Conservation (phyloP, 495 filamentous ascomycete genomes). For the Penicillium turbatum region DNA sequence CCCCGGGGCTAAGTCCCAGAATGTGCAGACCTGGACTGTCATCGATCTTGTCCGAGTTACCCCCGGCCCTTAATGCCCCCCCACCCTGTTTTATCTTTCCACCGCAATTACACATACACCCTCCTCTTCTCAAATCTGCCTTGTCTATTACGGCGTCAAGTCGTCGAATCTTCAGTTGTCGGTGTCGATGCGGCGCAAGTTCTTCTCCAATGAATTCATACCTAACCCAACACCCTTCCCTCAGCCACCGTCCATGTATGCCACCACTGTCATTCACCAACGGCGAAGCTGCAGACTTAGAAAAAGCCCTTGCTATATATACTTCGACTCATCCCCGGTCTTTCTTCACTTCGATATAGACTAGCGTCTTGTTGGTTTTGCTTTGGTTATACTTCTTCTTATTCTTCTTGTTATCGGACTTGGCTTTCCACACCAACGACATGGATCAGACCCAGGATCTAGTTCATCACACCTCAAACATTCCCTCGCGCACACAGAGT, state of each 20-base stretch:
- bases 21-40: constrained; percentile 31
- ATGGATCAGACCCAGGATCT: constrained; percentile 16
- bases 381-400: constrained; percentile 2
- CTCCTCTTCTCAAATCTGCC: constrained; percentile 33
- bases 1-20: constrained; percentile 35
- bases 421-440: neutral
- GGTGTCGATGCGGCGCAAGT: constrained; percentile 24
- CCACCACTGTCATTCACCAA: constrained; percentile 16
- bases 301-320: constrained; percentile 21
- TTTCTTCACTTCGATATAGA: constrained; percentile 11
- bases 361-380: constrained; percentile 9
- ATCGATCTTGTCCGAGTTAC: constrained; percentile 29
- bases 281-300: constrained; percentile 23
- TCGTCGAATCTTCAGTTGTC: constrained; percentile 20
- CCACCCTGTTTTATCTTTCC: constrained; percentile 21
- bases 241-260: constrained; percentile 36
- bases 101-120: constrained; percentile 29
- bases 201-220: constrained; percentile 31
- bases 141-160: constrained; percentile 34
- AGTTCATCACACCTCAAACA: constrained; percentile 4
- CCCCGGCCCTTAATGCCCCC: constrained; percentile 23
- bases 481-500: constrained; percentile 14
- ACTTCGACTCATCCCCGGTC: constrained; percentile 11
- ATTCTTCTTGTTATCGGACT: neutral
- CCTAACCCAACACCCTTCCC: constrained; percentile 13